Evolutionary conservation across 805 yeast species (phyloP), one percentile per base, ranked within the genome.

Genomic region (Millerago galiae): DNA sequence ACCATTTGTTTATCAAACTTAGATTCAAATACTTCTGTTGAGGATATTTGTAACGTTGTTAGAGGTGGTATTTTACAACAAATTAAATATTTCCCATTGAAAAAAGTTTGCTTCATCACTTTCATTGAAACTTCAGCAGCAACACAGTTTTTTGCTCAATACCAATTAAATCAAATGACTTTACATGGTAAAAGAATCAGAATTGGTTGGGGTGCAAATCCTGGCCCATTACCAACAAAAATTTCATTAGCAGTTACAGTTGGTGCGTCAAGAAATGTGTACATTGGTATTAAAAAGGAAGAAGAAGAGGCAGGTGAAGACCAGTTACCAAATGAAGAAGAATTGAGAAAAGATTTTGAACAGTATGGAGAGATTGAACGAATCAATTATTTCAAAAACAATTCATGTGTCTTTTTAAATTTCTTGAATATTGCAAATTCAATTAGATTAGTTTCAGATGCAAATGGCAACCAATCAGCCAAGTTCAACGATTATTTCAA

Each of bases 211-310:
- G 66, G 81, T 32, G 74, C 75, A 33, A 79, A 78, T 51, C 68
- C 83, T 13, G 89, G 90, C 1, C 79, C 83, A 0, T 54, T 83
- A 27, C 70, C 71, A 29, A 68, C 75, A 34, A 68, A 72, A 2
- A 69, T 84, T 34, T 65, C 79, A 1, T 60, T 74, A 35, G 87
- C 87, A 2, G 85, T 82, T 3, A 74, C 84, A 2, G 73, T 75
- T 2, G 89, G 90, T 26, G 91, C 90, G 3, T 77, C 85, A 27
- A 73, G 95, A 66, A 84, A 84, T 56, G 76, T 84, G 13, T 84
- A 84, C 59, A 77, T 84, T 45, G 89, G 91, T 30, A 61, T 79
- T 41, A 66, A 71, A 35, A 66, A 65, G 35, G 60, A 58, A 32
- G 59, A 49, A 32, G 59, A 49, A 18, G 55, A 56, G 24, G 65